phyloP scores from a whole-genome alignment of 257 asterid genomes.

The Solanum sejunctum region DNA sequence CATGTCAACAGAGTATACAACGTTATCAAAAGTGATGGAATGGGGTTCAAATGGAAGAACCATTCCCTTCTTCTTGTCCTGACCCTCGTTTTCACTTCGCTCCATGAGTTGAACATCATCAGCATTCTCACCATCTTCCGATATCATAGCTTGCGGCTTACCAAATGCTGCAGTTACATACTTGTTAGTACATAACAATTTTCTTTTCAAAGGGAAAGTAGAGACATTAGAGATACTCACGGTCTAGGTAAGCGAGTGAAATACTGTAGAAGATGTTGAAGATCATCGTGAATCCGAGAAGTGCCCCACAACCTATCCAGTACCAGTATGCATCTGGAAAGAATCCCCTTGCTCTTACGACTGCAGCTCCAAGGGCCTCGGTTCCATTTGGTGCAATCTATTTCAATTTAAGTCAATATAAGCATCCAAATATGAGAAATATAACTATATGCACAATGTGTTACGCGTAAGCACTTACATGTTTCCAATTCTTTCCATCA shows the following conservation, averaged over 20 bases:
- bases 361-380: slow-evolving; percentile 23
- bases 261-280: slow-evolving; percentile 30
- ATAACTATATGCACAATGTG: neutral
- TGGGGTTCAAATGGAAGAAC: slow-evolving; percentile 93
- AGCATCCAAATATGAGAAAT: neutral
- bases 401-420: neutral
- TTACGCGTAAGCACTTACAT: slow-evolving; percentile 16
- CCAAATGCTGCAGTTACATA: slow-evolving; percentile 36
- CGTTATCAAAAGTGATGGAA: slow-evolving; percentile 62
- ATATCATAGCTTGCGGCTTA: slow-evolving; percentile 42
- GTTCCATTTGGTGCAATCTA: slow-evolving; percentile 19
- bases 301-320: slow-evolving; percentile 52
- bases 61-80: slow-evolving; percentile 47
- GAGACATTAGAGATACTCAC: slow-evolving; percentile 20
- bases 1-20: slow-evolving; percentile 82
- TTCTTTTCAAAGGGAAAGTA: neutral
- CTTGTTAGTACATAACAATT: neutral
- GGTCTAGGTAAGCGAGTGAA: slow-evolving; percentile 25
- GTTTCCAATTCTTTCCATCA: slow-evolving; percentile 51
- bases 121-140: slow-evolving; percentile 18
- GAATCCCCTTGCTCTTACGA: slow-evolving; percentile 29
- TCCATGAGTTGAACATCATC: neutral
- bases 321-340: slow-evolving; percentile 51
- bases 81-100: slow-evolving; percentile 7
- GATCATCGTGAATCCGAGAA: slow-evolving; percentile 20